Conservation (phyloP, 2,329 filamentous ascomycete species). For the Talaromyces sp. region DNA sequence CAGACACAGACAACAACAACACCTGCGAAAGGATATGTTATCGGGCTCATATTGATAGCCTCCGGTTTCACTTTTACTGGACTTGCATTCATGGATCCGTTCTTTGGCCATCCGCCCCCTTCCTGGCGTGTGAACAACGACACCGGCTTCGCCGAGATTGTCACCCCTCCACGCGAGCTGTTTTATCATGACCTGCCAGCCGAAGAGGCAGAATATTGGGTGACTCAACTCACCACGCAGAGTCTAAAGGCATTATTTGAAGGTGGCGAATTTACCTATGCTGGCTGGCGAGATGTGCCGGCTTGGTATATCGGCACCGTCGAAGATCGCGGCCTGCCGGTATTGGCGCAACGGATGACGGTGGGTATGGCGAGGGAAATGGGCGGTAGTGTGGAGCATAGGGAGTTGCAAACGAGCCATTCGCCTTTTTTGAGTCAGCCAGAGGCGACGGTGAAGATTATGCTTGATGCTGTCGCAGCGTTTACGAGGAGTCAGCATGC, state of each 20-base stretch:
- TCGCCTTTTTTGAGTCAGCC: slow-evolving; percentile 53
- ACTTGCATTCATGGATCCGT: slow-evolving; percentile 42
- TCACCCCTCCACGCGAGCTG: slow-evolving; percentile 39
- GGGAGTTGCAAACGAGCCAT: slow-evolving; percentile 50
- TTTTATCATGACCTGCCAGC: slow-evolving; percentile 54
- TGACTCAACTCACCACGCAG: slow-evolving; percentile 42
- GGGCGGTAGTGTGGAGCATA: too few species aligned
- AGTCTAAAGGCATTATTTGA: slow-evolving; percentile 48
- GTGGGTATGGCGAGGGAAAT: slow-evolving; percentile 43
- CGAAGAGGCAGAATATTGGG: slow-evolving; percentile 47
- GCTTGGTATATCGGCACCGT: slow-evolving; percentile 48
- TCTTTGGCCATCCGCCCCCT: slow-evolving; percentile 46
- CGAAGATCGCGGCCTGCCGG: slow-evolving; percentile 45
- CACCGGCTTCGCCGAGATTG: slow-evolving; percentile 46
- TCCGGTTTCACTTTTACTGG: slow-evolving; percentile 46
- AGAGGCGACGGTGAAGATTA: slow-evolving; percentile 39
- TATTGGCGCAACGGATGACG: slow-evolving; percentile 40
- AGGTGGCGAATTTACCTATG: slow-evolving; percentile 46
- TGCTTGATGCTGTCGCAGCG: slow-evolving; percentile 39
- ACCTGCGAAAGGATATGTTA: slow-evolving; percentile 38
- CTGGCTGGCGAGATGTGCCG: slow-evolving; percentile 52
- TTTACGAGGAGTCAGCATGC: slow-evolving; percentile 26
- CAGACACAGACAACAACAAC: not conserved
- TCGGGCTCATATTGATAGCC: slow-evolving; percentile 49
- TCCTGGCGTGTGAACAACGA: slow-evolving; percentile 37